Evolutionary conservation across 2,329 filamentous ascomycete genomes (phyloP), one percentile per base, ranked within the genome.

Genomic region (Scedosporium minutisporum): DNA sequence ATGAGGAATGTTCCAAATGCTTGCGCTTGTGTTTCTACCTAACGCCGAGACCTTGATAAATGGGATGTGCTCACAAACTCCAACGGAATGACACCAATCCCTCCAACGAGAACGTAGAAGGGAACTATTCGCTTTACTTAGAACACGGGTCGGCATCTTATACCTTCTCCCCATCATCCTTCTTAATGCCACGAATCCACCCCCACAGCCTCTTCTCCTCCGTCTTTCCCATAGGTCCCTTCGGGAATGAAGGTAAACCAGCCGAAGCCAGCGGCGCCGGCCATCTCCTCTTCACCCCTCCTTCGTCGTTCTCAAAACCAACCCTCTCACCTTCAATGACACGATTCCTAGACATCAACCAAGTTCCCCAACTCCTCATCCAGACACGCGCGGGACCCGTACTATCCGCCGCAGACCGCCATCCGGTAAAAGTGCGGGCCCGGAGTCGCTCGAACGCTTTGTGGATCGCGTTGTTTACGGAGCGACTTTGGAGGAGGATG

Each of bases 401-500:
- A 3, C 51, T 23, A 23, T 23, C 51, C 23, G 23, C 51, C 4
- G 51, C 12, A 1, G 18, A 27, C 18, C 51, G 51, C 23, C 51
- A 27, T 16, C 18, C 18, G 7, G 21, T 55, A 14, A 27, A 58
- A 16, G 27, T 14, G 12, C 16, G 25, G 6, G 18, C 33, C 12
- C 55, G 55, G 5, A 58, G 27, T 5, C 55, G 6, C 25, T 60
- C 58, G 33, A 27, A n/a, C 4, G n/a, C 21, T 3, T n/a, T 18
- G 25, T 41, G 33, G 33, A 60, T 46, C 2, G 58, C n/a, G 38
- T 60, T 44, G 63, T 73, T 70, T 55, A 76, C 77, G 21, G 71
- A 70, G 27, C 74, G 72, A 6, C 75, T 78, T 62, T 81, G 79
- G 41, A 81, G 69, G 33, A 79, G 71, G 42, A 78, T 73, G 63